A percentile compares a stretch with the other conserved stretches of the same genome.
Evolutionary conservation across 1,284 basidiomycete species (phyloP).

Genomic region (Pyrrhoderma noxium): DNA sequence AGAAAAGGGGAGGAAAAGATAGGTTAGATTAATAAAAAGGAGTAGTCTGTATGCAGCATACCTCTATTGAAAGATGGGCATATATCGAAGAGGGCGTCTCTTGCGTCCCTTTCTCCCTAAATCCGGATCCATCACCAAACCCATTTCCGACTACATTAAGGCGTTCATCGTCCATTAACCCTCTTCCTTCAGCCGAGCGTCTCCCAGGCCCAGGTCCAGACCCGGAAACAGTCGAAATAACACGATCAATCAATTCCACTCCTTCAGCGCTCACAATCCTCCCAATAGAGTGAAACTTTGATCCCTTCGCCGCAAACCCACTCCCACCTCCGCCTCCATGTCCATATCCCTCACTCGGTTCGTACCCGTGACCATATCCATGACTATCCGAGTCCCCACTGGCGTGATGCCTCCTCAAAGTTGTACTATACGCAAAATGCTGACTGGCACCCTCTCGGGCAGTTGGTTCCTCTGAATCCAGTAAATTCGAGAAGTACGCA

Average conservation of each 20-base stretch:
- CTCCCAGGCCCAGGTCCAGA: not conserved
- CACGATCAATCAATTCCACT: slow-evolving; percentile 33
- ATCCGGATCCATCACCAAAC: slow-evolving; percentile 26
- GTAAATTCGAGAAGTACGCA: slow-evolving; percentile 59
- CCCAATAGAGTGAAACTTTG: slow-evolving; percentile 10
- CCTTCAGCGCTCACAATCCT: slow-evolving; percentile 11
- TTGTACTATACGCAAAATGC: slow-evolving; percentile 81
- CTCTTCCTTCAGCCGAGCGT: not conserved
- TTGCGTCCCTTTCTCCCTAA: slow-evolving; percentile 26
- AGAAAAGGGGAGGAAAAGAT: not conserved
- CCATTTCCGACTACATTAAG: slow-evolving; percentile 19
- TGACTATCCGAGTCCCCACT: slow-evolving; percentile 33
- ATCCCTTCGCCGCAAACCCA: slow-evolving; percentile 15
- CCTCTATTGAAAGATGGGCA: slow-evolving; percentile 51
- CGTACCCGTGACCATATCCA: slow-evolving; percentile 22
- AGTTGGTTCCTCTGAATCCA: slow-evolving; percentile 38
- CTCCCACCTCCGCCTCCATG: not conserved
- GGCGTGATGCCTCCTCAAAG: slow-evolving; percentile 57
- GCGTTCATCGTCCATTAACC: slow-evolving; percentile 29
- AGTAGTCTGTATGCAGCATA: slow-evolving; percentile 36
- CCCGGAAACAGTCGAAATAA: slow-evolving; percentile 36
- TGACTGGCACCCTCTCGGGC: slow-evolving; percentile 54
- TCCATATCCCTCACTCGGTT: too few species aligned
- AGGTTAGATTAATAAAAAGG: too few species aligned
- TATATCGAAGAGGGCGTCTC: slow-evolving; percentile 52